phyloP scores from a whole-genome alignment of 768 basidiomycete species.

The Naganishia antarctica region DNA sequence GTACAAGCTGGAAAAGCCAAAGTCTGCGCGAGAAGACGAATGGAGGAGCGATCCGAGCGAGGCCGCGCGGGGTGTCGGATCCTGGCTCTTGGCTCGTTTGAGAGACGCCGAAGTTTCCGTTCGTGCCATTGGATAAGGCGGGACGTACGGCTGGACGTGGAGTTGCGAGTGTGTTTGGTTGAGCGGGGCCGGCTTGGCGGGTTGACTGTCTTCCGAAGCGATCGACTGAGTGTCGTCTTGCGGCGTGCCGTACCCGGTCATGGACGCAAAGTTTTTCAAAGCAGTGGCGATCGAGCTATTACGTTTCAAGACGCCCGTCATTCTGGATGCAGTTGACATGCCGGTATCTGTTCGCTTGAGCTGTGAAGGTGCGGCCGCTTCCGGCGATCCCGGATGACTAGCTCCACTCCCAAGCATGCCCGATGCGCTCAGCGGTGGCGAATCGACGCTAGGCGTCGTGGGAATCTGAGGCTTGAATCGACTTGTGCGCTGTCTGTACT shows the following conservation, averaged over 20 bases:
- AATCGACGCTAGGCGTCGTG: conserved; percentile 26
- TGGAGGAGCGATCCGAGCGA: conserved; percentile 19
- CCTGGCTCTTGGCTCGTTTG: conserved; percentile 7
- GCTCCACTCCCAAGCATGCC: not conserved
- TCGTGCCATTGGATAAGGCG: conserved; percentile 27
- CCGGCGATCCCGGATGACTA: not conserved
- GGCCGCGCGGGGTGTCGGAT: conserved; percentile 6
- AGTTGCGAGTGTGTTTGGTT: conserved; percentile 12
- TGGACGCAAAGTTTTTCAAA: conserved; percentile 41
- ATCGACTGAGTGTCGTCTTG: conserved; percentile 22
- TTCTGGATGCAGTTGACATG: conserved; percentile 25
- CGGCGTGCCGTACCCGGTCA: conserved; percentile 39
- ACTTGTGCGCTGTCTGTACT: conserved; percentile 25
- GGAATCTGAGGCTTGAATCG: conserved; percentile 26
- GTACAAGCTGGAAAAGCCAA: conserved; percentile 18
- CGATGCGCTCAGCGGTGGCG: conserved; percentile 24
- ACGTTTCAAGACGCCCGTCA: conserved; percentile 35
- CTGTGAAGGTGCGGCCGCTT: conserved; percentile 15
- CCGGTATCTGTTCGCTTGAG: conserved; percentile 38
- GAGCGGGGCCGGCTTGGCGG: not conserved
- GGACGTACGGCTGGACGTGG: conserved; percentile 27
- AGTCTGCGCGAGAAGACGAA: conserved; percentile 12
- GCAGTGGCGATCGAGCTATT: conserved; percentile 43
- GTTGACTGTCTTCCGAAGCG: conserved; percentile 15
- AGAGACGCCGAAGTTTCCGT: conserved; percentile 8